Base-by-base conservation (phyloP, 2,329 filamentous ascomycete species). In the Aspergillus amoenus region DNA sequence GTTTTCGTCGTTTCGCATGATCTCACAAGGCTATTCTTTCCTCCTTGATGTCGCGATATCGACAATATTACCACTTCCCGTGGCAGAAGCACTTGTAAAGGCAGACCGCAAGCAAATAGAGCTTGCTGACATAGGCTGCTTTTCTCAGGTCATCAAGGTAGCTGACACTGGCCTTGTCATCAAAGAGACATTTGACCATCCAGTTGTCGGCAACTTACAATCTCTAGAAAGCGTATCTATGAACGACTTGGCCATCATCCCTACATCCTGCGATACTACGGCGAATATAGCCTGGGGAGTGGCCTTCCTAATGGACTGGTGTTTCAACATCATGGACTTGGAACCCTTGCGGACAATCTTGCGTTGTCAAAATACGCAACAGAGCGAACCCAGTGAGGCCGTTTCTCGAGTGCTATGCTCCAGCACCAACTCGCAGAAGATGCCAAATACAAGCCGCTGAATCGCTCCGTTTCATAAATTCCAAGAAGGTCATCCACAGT, bases 141-240 rank as follows among this genome's bases (percentile, higher is more conserved):
- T 53, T 48, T 15, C 55, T 17, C 55, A 52, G 15, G 49, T 53
- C 4, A 12, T 48, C 48, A 52, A 57, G 24, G 18, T 57, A 18
- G 32, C 49, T 24, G 34, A 57, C 22, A 52, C 48, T 17, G 55
- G 27, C 32, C 42, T 48, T 32, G 55, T 57, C 17, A 57, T 52
- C 21, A 57, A 57, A 17, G 34, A 52, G 15, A 12, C 34, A 15
- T 48, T 52, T 32, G 34, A 52, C 32, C 55, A 17, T 37, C 27
- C 27, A 15, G 32, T 37, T 12, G n/a, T 37, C 7, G 45, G 27
- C 8, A 34, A 18, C 34, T 17, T 45, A 5, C 52, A 47, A 34
- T 12, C 32, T 13, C 13, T 37, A 32, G 52, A 55, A 55, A 55
- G 39, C 52, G 52, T n/a, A 48, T 49, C 18, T 55, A 55, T 30